Evolutionary conservation across 805 yeast genomes (phyloP).

Genomic region (Myxozyma lipomycoides): DNA sequence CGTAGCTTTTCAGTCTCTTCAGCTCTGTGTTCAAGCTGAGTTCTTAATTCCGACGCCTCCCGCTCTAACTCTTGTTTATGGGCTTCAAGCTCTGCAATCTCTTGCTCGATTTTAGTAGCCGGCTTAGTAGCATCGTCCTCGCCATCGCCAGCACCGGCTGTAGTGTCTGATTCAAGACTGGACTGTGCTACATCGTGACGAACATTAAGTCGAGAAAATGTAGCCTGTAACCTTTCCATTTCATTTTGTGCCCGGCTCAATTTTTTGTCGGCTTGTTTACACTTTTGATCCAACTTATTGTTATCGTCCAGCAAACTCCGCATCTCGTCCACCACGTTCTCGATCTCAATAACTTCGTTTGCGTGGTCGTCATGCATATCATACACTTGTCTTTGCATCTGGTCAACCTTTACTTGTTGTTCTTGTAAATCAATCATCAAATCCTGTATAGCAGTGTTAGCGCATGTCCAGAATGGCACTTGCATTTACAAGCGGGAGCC

Average conservation of each 20-base stretch:
- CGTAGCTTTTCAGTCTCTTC: constrained; percentile 51
- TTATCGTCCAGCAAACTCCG: constrained; percentile 6
- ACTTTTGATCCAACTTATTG: constrained; percentile 25
- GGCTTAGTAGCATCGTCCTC: not conserved
- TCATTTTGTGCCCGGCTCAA: constrained; percentile 31
- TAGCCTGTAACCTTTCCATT: constrained; percentile 28
- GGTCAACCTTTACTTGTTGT: not conserved
- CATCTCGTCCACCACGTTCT: constrained; percentile 15
- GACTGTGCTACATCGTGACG: constrained; percentile 5
- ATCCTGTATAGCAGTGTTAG: not conserved
- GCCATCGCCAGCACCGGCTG: not conserved
- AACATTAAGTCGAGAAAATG: constrained; percentile 31
- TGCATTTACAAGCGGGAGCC: too few relatives aligned
- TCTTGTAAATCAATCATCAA: not conserved
- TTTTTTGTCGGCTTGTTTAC: constrained; percentile 30
- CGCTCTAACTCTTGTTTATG: constrained; percentile 46
- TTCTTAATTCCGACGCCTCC: constrained; percentile 40
- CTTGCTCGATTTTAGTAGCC: constrained; percentile 16
- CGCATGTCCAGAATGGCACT: too few relatives aligned
- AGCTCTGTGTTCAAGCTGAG: constrained; percentile 40
- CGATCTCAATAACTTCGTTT: constrained; percentile 4
- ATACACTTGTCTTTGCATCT: not conserved
- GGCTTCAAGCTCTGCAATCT: constrained; percentile 40
- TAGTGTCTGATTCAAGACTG: constrained; percentile 1
- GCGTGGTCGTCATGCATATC: not conserved